Conservation (phyloP, 345 rosid genomes). For the Eucalyptus lansdowneana region DNA sequence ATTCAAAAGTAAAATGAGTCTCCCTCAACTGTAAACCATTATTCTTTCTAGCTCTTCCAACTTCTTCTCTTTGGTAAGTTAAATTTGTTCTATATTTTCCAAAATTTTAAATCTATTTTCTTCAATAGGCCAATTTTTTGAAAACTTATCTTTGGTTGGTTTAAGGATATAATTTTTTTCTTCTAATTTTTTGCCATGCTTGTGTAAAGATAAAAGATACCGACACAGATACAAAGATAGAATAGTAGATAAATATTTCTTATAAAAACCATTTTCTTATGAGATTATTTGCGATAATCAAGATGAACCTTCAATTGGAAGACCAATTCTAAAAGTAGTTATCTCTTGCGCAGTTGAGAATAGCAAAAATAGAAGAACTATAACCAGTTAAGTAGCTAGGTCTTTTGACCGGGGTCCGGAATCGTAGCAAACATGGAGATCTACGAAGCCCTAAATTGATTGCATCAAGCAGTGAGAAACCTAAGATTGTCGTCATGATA, state of each 20-base stretch:
- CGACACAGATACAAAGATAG: background rate
- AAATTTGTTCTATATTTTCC: background rate
- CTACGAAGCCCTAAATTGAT: background rate
- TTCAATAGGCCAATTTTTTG: background rate
- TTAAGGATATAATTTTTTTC: background rate
- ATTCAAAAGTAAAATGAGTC: background rate
- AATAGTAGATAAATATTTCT: background rate
- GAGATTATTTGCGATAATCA: background rate
- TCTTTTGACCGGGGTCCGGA: background rate
- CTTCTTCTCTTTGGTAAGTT: background rate
- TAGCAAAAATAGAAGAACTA: background rate
- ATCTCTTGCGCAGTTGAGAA: background rate
- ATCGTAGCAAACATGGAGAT: background rate
- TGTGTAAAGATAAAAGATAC: background rate
- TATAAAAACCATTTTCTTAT: background rate
- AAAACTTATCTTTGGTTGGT: background rate
- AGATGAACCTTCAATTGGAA: background rate
- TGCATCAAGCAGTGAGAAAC: background rate
- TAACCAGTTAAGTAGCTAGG: background rate
- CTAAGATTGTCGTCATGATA: background rate
- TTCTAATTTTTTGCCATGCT: background rate
- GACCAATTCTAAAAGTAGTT: background rate
- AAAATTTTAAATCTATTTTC: background rate
- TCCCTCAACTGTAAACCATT: background rate
- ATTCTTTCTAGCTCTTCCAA: background rate